Evolutionary conservation across 495 filamentous ascomycete genomes (phyloP).

Genomic region (Tuber magnatum): DNA sequence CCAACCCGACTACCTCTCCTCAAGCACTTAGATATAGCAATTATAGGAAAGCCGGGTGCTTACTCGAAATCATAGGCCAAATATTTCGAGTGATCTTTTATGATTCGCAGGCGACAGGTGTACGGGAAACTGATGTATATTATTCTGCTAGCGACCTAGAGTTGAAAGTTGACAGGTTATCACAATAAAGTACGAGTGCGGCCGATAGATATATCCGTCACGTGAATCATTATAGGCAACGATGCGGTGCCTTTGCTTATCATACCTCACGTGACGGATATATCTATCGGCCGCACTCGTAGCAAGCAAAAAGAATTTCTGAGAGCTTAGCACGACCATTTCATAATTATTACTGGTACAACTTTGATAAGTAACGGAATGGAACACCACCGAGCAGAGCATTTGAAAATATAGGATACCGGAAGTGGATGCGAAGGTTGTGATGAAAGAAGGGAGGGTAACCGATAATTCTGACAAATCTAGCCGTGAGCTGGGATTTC

Average conservation of each 20-base stretch:
- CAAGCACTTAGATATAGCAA: neutral
- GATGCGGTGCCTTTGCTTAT: too few species aligned
- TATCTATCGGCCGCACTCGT: too few species aligned
- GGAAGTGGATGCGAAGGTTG: neutral
- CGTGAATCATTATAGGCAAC: too few species aligned
- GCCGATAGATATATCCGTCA: too few species aligned
- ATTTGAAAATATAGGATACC: neutral
- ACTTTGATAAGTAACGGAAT: neutral
- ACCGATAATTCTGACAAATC: neutral
- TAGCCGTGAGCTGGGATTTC: neutral
- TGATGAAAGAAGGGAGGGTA: neutral
- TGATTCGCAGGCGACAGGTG: neutral
- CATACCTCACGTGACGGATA: too few species aligned
- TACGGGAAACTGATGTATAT: neutral
- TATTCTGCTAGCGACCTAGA: neutral
- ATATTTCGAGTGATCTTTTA: neutral
- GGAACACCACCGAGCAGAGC: neutral
- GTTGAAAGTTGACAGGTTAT: neutral
- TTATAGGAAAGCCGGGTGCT: neutral
- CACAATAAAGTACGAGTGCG: neutral
- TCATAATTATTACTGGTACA: neutral
- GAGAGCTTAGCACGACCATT: neutral
- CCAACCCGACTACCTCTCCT: neutral
- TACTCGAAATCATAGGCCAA: neutral
- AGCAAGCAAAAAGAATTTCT: neutral